Conservation (phyloP, 1,139 yeast species). For the Diutina neorugosa region DNA sequence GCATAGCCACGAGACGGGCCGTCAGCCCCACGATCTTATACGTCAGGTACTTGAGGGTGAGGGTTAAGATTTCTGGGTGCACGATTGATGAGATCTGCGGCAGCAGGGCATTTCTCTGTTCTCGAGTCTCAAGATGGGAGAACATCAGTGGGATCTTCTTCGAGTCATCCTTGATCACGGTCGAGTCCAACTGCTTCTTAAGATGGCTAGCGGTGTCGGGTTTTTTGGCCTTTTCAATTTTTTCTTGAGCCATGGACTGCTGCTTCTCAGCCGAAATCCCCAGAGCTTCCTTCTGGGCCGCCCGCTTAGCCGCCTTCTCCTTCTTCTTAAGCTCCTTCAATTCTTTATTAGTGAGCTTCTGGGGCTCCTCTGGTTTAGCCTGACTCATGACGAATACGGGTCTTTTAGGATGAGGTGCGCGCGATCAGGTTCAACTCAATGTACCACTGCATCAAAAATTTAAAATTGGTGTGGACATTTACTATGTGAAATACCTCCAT, state of each 20-base stretch:
- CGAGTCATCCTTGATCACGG: conserved; percentile 33
- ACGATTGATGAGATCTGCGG: conserved; percentile 57
- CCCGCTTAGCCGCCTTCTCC: conserved; percentile 85
- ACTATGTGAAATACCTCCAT: no score
- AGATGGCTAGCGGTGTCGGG: conserved; percentile 34
- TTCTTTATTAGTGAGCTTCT: conserved; percentile 59
- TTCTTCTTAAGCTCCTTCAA: conserved; percentile 77
- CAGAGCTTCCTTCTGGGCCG: conserved; percentile 44
- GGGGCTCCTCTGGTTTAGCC: conserved; percentile 6
- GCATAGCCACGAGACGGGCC: conserved; percentile 75
- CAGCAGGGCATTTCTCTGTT: conserved; percentile 60
- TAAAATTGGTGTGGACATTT: no score
- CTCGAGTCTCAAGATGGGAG: conserved; percentile 79
- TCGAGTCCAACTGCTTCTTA: conserved; percentile 44
- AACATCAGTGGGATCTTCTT: conserved; percentile 53
- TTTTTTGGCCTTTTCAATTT: conserved; percentile 25
- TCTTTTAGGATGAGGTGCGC: neutral
- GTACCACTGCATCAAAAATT: neutral
- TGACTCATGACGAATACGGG: neutral
- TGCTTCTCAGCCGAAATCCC: conserved; percentile 38
- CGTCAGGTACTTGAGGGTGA: conserved; percentile 73
- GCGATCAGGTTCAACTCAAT: neutral
- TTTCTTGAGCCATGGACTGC: conserved; percentile 25
- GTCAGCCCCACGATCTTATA: conserved; percentile 86
- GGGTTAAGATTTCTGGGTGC: conserved; percentile 74